Conservation (phyloP, 306 rosid genomes). For the Lathyrus tuberosus region DNA sequence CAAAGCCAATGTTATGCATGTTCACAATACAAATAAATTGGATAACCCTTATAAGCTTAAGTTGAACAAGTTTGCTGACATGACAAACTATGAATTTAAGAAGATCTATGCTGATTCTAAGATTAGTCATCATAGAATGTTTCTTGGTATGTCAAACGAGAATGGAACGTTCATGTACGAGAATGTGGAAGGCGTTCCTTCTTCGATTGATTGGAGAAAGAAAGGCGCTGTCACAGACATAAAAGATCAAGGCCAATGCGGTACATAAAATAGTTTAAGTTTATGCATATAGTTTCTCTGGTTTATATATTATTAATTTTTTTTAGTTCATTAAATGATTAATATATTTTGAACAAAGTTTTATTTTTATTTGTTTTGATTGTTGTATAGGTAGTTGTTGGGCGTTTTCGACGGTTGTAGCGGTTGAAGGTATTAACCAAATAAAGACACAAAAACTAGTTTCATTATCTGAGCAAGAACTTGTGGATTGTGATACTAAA, state of each 20-base stretch:
- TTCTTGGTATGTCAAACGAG: constrained; percentile 43
- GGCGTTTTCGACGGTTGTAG: constrained; percentile 59
- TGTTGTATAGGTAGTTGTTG: constrained; percentile 55
- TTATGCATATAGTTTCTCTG: neutral
- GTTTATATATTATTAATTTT: too few species aligned
- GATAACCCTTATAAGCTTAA: constrained; percentile 62
- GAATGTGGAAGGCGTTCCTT: constrained; percentile 35
- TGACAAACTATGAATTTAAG: constrained; percentile 59
- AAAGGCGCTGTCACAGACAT: constrained; percentile 53
- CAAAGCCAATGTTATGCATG: constrained; percentile 54
- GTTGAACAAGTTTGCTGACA: constrained; percentile 57
- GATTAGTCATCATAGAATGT: constrained; percentile 53
- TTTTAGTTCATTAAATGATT: too few species aligned
- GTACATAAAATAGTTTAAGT: constrained; percentile 31
- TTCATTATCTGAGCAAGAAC: constrained; percentile 58
- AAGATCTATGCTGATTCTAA: constrained; percentile 50
- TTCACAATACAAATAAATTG: constrained; percentile 50
- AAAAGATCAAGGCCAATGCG: constrained; percentile 62
- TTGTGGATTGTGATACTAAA: constrained; percentile 50
- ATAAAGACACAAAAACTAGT: constrained; percentile 50
- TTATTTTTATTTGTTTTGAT: neutral
- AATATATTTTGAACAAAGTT: too few species aligned
- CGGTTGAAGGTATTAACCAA: constrained; percentile 62
- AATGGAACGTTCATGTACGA: constrained; percentile 46
- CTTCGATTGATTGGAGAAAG: constrained; percentile 58